These are phyloP conservation scores for Colletotrichum horii DNA, from an alignment of 2,329 filamentous ascomycete species.

Conservation along the genomic window DNA sequence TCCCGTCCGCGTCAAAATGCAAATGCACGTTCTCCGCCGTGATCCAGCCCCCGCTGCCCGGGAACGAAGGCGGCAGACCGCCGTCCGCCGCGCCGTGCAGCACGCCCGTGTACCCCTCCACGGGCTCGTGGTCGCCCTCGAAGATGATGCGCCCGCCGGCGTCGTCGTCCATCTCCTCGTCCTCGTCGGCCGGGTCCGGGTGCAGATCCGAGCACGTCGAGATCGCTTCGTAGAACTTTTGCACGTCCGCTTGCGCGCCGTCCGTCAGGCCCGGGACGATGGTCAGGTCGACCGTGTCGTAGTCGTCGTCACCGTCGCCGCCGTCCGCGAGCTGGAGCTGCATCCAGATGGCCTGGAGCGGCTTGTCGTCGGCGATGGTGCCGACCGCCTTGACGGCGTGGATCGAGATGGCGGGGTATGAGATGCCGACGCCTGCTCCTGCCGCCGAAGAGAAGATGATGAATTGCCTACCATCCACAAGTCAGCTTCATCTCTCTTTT, in stretches of 20 bases:
- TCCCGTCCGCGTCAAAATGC: constrained; percentile 81
- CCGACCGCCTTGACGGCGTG: constrained; percentile 72
- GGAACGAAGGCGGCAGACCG: constrained; percentile 68
- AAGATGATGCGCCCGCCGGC: constrained; percentile 63
- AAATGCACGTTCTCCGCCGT: constrained; percentile 90
- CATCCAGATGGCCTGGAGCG: constrained; percentile 64
- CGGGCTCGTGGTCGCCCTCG: constrained; percentile 58
- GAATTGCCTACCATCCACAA: constrained; percentile 43
- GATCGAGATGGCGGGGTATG: constrained; percentile 76
- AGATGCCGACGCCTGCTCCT: constrained; percentile 68
- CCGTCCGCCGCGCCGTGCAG: constrained; percentile 52
- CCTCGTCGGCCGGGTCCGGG: constrained; percentile 69
- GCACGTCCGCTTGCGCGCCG: constrained; percentile 28
- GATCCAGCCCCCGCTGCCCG: constrained; percentile 82
- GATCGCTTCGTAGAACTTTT: constrained; percentile 71
- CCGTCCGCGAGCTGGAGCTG: constrained; percentile 69
- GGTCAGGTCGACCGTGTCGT: constrained; percentile 70
- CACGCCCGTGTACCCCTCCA: constrained; percentile 64
- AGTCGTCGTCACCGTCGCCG: constrained; percentile 60
- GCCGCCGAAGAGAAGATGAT: constrained; percentile 67
- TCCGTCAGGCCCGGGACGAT: constrained; percentile 56
- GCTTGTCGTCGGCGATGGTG: constrained; percentile 38
- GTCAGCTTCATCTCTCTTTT: background rate
- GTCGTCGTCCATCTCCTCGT: constrained; percentile 55
- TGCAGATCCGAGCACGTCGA: constrained; percentile 78